Percentiles rank a stretch among this genome's conserved stretches.
Conservation (phyloP, 257 asterid species). For the Solanum habrochaites region DNA sequence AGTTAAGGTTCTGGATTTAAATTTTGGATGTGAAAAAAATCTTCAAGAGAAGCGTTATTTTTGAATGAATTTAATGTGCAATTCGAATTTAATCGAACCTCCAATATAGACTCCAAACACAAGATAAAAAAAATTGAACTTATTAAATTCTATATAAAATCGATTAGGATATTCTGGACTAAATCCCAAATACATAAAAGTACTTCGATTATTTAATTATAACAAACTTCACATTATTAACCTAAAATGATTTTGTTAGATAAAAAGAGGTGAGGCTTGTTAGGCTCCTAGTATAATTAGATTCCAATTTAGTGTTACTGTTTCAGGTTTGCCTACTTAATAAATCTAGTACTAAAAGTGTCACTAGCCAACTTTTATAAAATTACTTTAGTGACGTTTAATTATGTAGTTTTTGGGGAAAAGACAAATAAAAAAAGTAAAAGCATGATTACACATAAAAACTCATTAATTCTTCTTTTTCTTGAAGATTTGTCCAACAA, state of each 20-base stretch:
- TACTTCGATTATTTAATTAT: not conserved
- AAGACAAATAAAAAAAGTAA: not conserved
- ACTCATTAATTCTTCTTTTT: not conserved
- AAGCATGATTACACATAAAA: not conserved
- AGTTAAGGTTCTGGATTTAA: not conserved
- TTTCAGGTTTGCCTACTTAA: not conserved
- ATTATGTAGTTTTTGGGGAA: not conserved
- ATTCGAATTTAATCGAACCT: rapidly evolving
- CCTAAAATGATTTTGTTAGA: not conserved
- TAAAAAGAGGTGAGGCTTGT: not conserved
- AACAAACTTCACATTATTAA: not conserved
- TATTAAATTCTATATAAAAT: no score
- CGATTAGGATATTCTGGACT: not conserved
- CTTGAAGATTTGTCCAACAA: not conserved
- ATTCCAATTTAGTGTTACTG: not conserved
- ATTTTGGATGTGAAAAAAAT: no score
- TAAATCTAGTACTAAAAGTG: not conserved
- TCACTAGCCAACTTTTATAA: not conserved
- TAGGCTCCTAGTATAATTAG: not conserved
- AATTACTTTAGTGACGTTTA: not conserved
- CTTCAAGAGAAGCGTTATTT: rapidly evolving
- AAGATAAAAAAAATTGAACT: no score
- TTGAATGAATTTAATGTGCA: rapidly evolving
- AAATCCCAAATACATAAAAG: not conserved
- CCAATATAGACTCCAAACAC: no score